Evolutionary conservation across 305 asterid species (phyloP).

Genomic region (Petunia hybrid): DNA sequence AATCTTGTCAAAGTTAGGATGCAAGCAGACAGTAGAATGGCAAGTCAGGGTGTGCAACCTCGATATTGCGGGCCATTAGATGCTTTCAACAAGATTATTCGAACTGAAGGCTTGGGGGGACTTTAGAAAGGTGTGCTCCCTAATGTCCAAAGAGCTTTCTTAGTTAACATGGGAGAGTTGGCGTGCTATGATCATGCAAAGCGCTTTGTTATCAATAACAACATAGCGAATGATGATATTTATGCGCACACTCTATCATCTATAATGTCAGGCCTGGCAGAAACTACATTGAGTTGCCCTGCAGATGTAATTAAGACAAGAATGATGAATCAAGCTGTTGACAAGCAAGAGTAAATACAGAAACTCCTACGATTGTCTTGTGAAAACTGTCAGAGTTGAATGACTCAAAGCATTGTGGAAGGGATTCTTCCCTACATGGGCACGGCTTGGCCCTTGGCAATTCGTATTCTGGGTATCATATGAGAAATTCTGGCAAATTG

Average conservation of each 20-base stretch:
- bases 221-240: conserved; percentile 67
- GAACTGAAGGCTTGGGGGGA: conserved; percentile 60
- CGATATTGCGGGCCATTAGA: conserved; percentile 61
- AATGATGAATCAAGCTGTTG: conserved; percentile 72
- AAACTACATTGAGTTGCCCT: conserved; percentile 80
- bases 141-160: conserved; percentile 76
- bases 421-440: conserved; percentile 95
- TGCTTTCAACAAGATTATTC: conserved; percentile 66
- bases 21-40: conserved; percentile 71
- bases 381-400: conserved; percentile 70
- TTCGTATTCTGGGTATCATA: conserved; percentile 87
- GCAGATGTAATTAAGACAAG: conserved; percentile 91
- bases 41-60: conserved; percentile 54
- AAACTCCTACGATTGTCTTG: conserved; percentile 73
- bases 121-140: conserved; percentile 81
- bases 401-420: conserved; percentile 80
- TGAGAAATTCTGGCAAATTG: conserved; percentile 66
- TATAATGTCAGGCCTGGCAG: conserved; percentile 74
- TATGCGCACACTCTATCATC: conserved; percentile 83
- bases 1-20: conserved; percentile 84
- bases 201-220: conserved; percentile 55
- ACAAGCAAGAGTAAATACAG: conserved; percentile 47
- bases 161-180: conserved; percentile 88
- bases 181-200: conserved; percentile 84
- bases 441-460: conserved; percentile 96